Evolutionary conservation across 1,284 basidiomycete genomes (phyloP).

Genomic region (Agroathelia rolfsii): DNA sequence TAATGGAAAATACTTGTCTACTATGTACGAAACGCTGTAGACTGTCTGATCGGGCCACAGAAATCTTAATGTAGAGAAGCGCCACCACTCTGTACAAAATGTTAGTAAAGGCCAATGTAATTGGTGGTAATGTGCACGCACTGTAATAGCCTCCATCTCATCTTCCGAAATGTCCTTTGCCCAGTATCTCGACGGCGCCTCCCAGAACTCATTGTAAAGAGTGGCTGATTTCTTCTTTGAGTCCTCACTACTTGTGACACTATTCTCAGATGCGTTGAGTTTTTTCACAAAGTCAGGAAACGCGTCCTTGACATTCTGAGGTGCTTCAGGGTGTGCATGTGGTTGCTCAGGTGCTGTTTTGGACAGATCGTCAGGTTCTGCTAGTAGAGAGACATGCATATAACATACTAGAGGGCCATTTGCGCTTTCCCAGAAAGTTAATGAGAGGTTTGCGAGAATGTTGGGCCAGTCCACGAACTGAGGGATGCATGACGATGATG

Average conservation of each 20-base stretch:
- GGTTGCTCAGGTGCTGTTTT: constrained; percentile 45
- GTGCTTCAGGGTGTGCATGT: constrained; percentile 70
- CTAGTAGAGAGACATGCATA: constrained; percentile 1
- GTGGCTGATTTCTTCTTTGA: constrained; percentile 23
- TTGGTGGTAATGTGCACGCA: constrained; percentile 27
- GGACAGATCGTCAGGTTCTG: constrained; percentile 8
- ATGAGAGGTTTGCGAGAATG: constrained; percentile 61
- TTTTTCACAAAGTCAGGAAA: constrained; percentile 54
- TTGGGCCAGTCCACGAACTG: constrained; percentile 32
- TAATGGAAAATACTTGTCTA: constrained; percentile 1
- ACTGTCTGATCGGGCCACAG: too few species aligned
- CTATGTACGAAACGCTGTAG: constrained; percentile 1
- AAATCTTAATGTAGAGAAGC: constrained; percentile 46
- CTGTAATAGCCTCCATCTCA: constrained; percentile 76
- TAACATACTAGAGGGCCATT: constrained; percentile 45
- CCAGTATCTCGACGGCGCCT: constrained; percentile 69
- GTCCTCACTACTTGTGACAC: constrained; percentile 9
- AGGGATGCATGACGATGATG: constrained; percentile 32
- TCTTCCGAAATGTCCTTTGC: constrained; percentile 38
- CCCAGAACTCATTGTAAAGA: constrained; percentile 71
- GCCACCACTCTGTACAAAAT: constrained; percentile 53
- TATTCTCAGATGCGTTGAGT: constrained; percentile 18
- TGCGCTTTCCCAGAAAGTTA: constrained; percentile 67
- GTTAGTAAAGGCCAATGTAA: constrained; percentile 1
- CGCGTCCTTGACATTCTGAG: constrained; percentile 53